These are phyloP conservation scores for Ceratobasidium sp. DNA, from an alignment of 1,284 basidiomycete genomes.

Conservation along the genomic window DNA sequence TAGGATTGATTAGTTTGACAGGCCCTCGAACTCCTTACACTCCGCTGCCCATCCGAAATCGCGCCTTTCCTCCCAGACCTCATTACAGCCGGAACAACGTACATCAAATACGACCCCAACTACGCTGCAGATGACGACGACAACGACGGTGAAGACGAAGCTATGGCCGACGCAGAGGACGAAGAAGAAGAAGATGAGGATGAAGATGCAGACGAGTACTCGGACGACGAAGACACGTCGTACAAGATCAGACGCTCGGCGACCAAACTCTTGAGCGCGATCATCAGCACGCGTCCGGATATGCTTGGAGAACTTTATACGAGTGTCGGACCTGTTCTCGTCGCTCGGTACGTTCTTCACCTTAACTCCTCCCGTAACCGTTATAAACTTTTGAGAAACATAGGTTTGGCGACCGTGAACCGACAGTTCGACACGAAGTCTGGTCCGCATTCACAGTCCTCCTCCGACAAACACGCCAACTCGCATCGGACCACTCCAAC, in stretches of 20 bases:
- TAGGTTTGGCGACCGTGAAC: conserved; percentile 91
- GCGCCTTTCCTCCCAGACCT: conserved; percentile 79
- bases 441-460: conserved; percentile 88
- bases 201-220: conserved; percentile 84
- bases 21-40: conserved; percentile 87
- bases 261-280: conserved; percentile 87
- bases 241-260: conserved; percentile 97
- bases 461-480: conserved; percentile 76
- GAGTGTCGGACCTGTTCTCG: conserved; percentile 87
- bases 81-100: conserved; percentile 77
- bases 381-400: too few species aligned
- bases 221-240: conserved; percentile 94
- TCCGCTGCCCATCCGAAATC: conserved; percentile 87
- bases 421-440: conserved; percentile 95
- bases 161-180: conserved; percentile 80
- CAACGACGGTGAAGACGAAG: conserved; percentile 84
- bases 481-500: neutral
- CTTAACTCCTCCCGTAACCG: neutral
- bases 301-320: conserved; percentile 84
- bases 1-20: conserved; percentile 56
- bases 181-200: conserved; percentile 75
- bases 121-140: conserved; percentile 84
- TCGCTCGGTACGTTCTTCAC: conserved; percentile 68
- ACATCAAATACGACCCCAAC: conserved; percentile 96
- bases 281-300: conserved; percentile 91